These are phyloP conservation scores for Dryas alaskensis DNA, from an alignment of 306 rosid genomes.

Conservation along the genomic window DNA sequence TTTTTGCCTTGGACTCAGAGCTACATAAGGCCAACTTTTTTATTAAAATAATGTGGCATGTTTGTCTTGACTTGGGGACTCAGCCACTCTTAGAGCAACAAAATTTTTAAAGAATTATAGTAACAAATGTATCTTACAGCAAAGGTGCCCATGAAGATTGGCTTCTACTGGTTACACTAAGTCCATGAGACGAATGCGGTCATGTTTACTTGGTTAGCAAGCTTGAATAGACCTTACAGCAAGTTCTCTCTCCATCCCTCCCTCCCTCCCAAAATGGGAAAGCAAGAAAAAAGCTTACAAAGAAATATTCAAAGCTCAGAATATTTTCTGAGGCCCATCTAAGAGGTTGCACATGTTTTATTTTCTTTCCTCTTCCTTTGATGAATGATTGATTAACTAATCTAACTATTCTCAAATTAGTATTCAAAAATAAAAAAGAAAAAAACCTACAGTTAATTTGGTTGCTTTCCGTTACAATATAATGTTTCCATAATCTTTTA, in stretches of 20 bases:
- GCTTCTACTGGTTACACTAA: not conserved
- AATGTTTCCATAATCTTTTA: not conserved
- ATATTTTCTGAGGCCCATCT: not conserved
- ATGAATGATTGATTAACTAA: not conserved
- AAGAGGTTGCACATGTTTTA: not conserved
- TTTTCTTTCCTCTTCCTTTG: not conserved
- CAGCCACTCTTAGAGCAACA: not conserved
- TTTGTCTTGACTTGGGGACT: conserved; percentile 9
- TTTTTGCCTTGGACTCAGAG: conserved; percentile 61
- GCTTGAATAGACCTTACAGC: not conserved
- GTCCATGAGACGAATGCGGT: conserved; percentile 1
- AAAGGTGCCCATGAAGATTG: not conserved
- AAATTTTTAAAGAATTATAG: not conserved
- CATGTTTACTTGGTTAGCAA: not conserved
- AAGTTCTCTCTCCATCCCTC: not conserved
- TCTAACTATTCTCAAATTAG: not conserved
- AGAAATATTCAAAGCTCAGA: not conserved
- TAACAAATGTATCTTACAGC: not conserved
- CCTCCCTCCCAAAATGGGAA: not conserved
- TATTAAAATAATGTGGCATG: not conserved
- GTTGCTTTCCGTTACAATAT: not conserved
- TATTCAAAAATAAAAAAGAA: not conserved
- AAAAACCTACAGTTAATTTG: not conserved
- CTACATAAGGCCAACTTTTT: conserved; percentile 37
- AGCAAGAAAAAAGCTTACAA: not conserved